Percentiles rank a stretch among this genome's conserved stretches.
Conservation (phyloP, 2,329 filamentous ascomycete genomes). For the Apiospora aurea region DNA sequence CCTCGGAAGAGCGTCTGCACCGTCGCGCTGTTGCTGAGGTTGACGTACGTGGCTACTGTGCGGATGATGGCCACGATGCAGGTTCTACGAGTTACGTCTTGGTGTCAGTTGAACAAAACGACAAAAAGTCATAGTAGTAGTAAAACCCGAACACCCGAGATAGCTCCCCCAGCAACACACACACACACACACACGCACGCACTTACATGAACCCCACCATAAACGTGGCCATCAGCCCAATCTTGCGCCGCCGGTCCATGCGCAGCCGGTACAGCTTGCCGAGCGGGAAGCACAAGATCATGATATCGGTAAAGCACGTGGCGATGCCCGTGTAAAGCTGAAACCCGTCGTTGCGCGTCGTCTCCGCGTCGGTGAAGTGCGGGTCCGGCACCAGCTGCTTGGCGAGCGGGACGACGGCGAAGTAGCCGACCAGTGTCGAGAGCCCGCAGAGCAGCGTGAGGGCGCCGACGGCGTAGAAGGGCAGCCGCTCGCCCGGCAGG, state of each 20-base stretch:
- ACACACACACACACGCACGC: too few relatives aligned
- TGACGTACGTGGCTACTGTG: not conserved
- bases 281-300: not conserved
- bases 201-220: constrained; percentile 7
- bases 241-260: not conserved
- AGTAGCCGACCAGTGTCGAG: not conserved
- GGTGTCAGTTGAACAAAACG: not conserved
- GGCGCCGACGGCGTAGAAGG: not conserved
- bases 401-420: not conserved
- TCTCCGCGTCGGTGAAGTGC: not conserved
- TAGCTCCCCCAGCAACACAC: too few relatives aligned
- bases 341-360: not conserved
- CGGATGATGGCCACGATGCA: constrained; percentile 19
- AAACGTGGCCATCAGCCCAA: constrained; percentile 9
- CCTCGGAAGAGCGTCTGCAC: constrained; percentile 11
- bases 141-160: too few relatives aligned
- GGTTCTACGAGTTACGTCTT: not conserved
- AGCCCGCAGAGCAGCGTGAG: constrained; percentile 1
- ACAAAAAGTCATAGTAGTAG: too few relatives aligned
- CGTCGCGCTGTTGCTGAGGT: constrained; percentile 14
- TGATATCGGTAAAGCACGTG: not conserved
- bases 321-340: constrained; percentile 17
- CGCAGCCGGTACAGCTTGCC: not conserved
- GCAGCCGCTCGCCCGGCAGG: not conserved
- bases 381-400: not conserved